A percentile compares a stretch with the other conserved stretches of the same genome.
These are phyloP conservation scores for Parietichytrium sp. DNA, from an alignment of 108 stramenopile species.

Conservation along the genomic window DNA sequence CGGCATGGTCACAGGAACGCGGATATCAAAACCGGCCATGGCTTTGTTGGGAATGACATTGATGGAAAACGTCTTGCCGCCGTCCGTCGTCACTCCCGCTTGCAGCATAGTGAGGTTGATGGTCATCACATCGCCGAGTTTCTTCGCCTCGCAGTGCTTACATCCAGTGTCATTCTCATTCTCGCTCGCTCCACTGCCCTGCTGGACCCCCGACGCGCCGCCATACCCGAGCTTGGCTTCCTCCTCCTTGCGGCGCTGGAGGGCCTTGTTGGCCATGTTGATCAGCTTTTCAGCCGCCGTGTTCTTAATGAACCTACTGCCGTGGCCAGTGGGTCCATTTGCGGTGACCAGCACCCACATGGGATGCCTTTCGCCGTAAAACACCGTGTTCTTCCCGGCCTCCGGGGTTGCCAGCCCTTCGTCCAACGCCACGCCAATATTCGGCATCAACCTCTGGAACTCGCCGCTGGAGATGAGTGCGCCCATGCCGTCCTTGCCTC, in stretches of 20 bases:
- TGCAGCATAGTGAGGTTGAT: slow-evolving; percentile 87
- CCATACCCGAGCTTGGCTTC: slow-evolving; percentile 67
- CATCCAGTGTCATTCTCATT: slow-evolving; percentile 52
- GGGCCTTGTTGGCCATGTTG: slow-evolving; percentile 75
- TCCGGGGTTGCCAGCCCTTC: slow-evolving; percentile 74
- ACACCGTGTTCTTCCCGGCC: slow-evolving; percentile 76
- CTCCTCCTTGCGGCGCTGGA: slow-evolving; percentile 80
- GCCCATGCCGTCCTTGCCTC: slow-evolving; percentile 80
- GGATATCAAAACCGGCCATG: slow-evolving; percentile 84
- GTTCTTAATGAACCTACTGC: slow-evolving; percentile 83
- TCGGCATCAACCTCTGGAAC: slow-evolving; percentile 49
- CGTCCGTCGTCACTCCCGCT: slow-evolving; percentile 72
- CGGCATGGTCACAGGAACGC: slow-evolving; percentile 78
- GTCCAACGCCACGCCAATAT: slow-evolving; percentile 77
- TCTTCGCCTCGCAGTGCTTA: slow-evolving; percentile 65
- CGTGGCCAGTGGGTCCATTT: slow-evolving; percentile 87
- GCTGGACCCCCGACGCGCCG: slow-evolving; percentile 40
- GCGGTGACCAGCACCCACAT: slow-evolving; percentile 85
- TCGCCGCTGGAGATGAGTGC: slow-evolving; percentile 67
- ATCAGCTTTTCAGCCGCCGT: slow-evolving; percentile 90
- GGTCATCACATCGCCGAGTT: slow-evolving; percentile 88
- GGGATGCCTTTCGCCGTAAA: slow-evolving; percentile 89
- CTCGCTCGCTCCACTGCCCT: slow-evolving; percentile 74
- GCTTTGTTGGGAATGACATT: slow-evolving; percentile 85
- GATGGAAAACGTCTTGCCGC: slow-evolving; percentile 73